Evolutionary conservation across 169 alveolate species (phyloP), one percentile per base, ranked within the genome.

Genomic region (Cystoisospora suis): DNA sequence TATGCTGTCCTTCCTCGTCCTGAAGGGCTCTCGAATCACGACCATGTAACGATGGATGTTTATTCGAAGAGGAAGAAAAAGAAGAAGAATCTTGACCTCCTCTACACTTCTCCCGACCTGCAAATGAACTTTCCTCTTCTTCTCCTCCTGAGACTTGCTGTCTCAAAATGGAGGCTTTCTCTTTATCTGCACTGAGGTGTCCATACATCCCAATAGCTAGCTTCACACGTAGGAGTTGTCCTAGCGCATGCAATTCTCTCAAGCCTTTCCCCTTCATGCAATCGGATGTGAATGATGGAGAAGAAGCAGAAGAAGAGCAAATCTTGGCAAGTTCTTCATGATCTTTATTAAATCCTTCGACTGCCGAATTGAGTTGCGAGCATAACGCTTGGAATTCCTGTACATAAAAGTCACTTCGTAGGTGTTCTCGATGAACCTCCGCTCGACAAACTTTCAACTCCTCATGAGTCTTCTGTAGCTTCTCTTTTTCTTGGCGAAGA

Each of bases 201-300:
- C 45, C 77, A 17, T 65, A n/a, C 42, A 65, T 44, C 5, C 77
- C 77, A 65, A 12, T 36, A 1, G 77, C 77, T 7, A 65, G 77
- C 77, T 65, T 65, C 42, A 65, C 77, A 1, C 77, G 77, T 5
- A 65, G 77, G 5, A 65, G 42, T 44, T 65, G 77, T n/a, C 45
- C 77, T 36, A 65, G 77, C 45, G 45, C 77, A 44, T 65, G 77
- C n/a, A 65, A 44, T 17, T 65, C 40, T 20, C 77, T 36, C 42
- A 65, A 20, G 77, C 77, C 77, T 65, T 65, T 65, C 12, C 77
- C 77, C 5, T n/a, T 44, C 3, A n/a, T n/a, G 77, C 77, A 65
- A 44, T 23, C 5, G 44, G 77, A 44, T n/a, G n/a, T n/a, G n/a
- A n/a, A n/a, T n/a, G n/a, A n/a, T n/a, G n/a, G n/a, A n/a, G n/a